Evolutionary conservation across 2,329 filamentous ascomycete species (phyloP), one percentile per base, ranked within the genome.

Genomic region (Paecilomyces variotii): DNA sequence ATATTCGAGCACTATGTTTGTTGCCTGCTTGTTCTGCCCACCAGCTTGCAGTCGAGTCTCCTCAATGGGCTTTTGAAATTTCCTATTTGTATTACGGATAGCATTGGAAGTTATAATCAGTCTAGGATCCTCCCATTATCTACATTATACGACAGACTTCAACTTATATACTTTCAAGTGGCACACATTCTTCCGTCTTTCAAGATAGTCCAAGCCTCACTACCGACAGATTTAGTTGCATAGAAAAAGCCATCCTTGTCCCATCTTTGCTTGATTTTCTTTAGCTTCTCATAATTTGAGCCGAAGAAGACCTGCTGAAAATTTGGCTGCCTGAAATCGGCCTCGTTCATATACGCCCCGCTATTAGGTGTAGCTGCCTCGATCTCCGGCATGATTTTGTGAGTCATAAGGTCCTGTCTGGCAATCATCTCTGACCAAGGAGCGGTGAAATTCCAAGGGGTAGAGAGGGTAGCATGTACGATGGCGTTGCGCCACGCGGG

Each of bases 251-350:
- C 67, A 0, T 69, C 50, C 4, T 76, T 76, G 60, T 79, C 77
- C 62, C 74, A 78, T 57, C 74, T 72, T 9, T 66, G 61, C 70
- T 79, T 79, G 28, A 79, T 66, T 6, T 60, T 7, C 3, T 69
- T 62, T 26, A 78, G 65, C 1, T 60, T 66, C 0, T 60, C 61
- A 55, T 78, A 79, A 60, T 77, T 79, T 3, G 56, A 59, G 4
- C 78, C 76, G 61, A 75, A 79, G 62, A 78, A 79, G 1, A 70
- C 69, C 30, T 70, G 55, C 64, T 77, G 67, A 64, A 70, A 78
- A 60, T 76, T 65, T 1, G 70, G 71, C 64, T 79, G 73, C 39
- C 69, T 69, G 63, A 73, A 74, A 57, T 77, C 69, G 9, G 65
- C 74, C 61, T 52, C 77, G 56, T 78, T 79, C 59, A 76, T 61